Base-by-base conservation (phyloP, 139 green algal species). In the Tetradesmus obliquus region DNA sequence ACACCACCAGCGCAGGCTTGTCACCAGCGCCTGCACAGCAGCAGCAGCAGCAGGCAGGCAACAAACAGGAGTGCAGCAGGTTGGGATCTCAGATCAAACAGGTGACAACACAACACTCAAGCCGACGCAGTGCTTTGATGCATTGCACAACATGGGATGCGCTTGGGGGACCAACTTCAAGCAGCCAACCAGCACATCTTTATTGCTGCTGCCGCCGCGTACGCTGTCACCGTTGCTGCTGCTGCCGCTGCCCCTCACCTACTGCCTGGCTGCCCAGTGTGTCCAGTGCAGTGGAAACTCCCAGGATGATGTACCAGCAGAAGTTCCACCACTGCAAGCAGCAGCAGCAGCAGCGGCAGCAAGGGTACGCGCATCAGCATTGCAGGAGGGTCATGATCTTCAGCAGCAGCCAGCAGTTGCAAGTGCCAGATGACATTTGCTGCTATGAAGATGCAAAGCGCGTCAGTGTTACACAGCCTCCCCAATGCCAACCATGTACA, bases 261-360 rank as follows among this genome's bases (percentile, higher is more conserved):
- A 89, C 66, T 66, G 85, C 85, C 54, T 89, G 85, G 53, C 85
- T 89, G 62, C 85, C 85, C 15, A 89, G 51, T 32, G 85, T 89
- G 66, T 89, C 85, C 15, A 89, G 66, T 45, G 85, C 85, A 69
- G 85, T 89, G 55, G 85, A 60, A 2, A 62, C 62, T 7, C 85
- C 85, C 6, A 89, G 62, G 17, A 89, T 55, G 45, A 89, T 62
- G 66, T 82, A 89, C 85, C 85, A 89, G 32, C 55, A 51, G n/a
- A 89, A 74, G 24, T 82, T 89, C 62, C 62, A 89, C 66, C 62
- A 82, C 85, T 89, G 85, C 58, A 58, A 1, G 5, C 53, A 87
- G 10, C 62, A 72, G 8, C 13, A 76, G 66, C 15, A 24, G 66
- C 66, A 76, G 66, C 66, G n/a, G 66, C 15, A 24, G 66, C 6